A percentile compares a stretch with the other conserved stretches of the same genome.
phyloP scores from a whole-genome alignment of 2,329 filamentous ascomycete species.

The Diplodia intermedia region DNA sequence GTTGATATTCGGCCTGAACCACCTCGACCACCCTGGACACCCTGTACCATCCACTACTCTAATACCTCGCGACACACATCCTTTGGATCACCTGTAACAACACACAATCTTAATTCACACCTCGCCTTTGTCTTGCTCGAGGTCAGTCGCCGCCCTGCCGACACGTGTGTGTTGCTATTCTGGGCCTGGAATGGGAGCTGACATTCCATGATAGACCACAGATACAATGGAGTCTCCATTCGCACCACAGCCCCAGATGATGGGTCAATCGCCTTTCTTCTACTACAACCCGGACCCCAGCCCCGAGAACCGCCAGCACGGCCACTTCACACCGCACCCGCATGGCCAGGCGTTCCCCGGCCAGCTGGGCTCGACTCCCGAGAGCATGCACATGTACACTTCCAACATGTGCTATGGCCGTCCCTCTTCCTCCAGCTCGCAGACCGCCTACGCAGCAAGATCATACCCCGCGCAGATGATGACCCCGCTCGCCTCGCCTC shows the following conservation, averaged over 20 bases:
- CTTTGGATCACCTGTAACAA: slow-evolving; percentile 25
- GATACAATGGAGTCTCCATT: slow-evolving; percentile 71
- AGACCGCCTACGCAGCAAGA: slow-evolving; percentile 58
- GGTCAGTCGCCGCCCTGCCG: slow-evolving; percentile 13
- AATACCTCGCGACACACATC: slow-evolving; percentile 24
- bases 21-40: slow-evolving; percentile 16
- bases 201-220: slow-evolving; percentile 37
- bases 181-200: slow-evolving; percentile 36
- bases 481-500: slow-evolving; percentile 79
- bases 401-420: slow-evolving; percentile 57
- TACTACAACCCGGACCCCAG: slow-evolving; percentile 83
- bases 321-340: slow-evolving; percentile 74
- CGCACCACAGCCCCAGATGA: slow-evolving; percentile 59
- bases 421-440: slow-evolving; percentile 70
- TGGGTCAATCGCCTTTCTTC: slow-evolving; percentile 80
- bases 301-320: slow-evolving; percentile 73
- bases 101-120: slow-evolving; percentile 18
- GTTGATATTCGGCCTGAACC: slow-evolving; percentile 24
- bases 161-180: slow-evolving; percentile 10
- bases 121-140: slow-evolving; percentile 21
- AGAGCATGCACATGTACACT: slow-evolving; percentile 52
- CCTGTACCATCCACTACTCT: slow-evolving; percentile 31
- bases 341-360: slow-evolving; percentile 53
- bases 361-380: slow-evolving; percentile 43
- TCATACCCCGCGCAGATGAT: slow-evolving; percentile 68